Base-by-base conservation (phyloP, 2,329 filamentous ascomycete species). In the Epichloe glyceriae region DNA sequence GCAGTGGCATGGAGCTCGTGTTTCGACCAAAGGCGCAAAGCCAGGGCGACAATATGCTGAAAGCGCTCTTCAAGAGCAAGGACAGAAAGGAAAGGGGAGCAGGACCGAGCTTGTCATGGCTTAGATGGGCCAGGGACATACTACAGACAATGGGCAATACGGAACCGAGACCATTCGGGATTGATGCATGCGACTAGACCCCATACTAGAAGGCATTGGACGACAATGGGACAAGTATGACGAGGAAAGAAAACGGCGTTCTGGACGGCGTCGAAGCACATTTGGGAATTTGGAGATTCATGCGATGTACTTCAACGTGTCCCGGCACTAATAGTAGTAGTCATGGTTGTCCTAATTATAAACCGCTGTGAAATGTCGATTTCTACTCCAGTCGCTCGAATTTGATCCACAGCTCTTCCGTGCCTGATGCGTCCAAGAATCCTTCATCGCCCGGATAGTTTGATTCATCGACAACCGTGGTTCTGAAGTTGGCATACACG, bases 11-110 rank as follows among this genome's bases (percentile, higher is more conserved):
- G 46, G 66, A 69, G n/a, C 50, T 67, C 33, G 68, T 71, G 2
- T 55, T 75, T n/a, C 64, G 71, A 40, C 70, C 72, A 10, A 76
- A 73, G 61, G 70, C 69, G 54, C 69, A 74, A 56, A 67, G 68
- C 54, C 72, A 70, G 58, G 61, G 62, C 49, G 64, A 60, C 40
- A 79, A 73, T 59, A 76, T 80, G 75, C 70, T 82, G 55, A 80
- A 79, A 67, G 65, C 70, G 3, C 56, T 81, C 52, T 80, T 82
- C 60, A 77, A 75, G 68, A 74, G 70, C 65, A 79, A 76, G 65
- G 75, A 75, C 63, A 68, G 72, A 20, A 69, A 64, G 59, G 70
- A 71, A 53, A 61, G 58, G 38, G 68, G 50, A 64, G 64, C 46
- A 61, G 63, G 35, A 60, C 55, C 37, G 62, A 62, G 33, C 51